These are phyloP conservation scores for Ananas comosus DNA, from an alignment of 176 grass and related monocot genomes.

Conservation along the genomic window DNA sequence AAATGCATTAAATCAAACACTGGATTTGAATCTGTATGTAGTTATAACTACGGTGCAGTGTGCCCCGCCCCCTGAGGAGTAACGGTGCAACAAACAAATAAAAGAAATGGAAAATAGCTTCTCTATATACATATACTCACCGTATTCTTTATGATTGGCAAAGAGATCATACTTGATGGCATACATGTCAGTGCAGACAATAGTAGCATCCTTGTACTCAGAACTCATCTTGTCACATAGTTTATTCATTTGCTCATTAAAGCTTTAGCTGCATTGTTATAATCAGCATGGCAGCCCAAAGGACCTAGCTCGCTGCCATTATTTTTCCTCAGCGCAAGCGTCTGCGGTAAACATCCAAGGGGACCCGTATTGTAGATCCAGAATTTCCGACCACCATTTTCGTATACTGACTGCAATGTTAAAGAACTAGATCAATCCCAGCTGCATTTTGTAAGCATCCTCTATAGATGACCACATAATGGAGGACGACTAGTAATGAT, in stretches of 20 bases:
- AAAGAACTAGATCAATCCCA: neutral
- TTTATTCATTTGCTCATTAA: constrained; percentile 45
- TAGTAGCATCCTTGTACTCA: constrained; percentile 43
- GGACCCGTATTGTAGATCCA: constrained; percentile 72
- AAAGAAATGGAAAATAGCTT: neutral
- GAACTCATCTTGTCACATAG: constrained; percentile 39
- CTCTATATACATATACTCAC: constrained; percentile 20
- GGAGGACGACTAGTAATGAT: too few relatives aligned
- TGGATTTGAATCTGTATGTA: too few relatives aligned
- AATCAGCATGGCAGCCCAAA: constrained; percentile 63
- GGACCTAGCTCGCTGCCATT: constrained; percentile 40
- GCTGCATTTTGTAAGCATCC: neutral
- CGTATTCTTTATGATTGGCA: constrained; percentile 55
- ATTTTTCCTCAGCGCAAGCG: constrained; percentile 49
- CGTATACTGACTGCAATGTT: constrained; percentile 43
- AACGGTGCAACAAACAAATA: too few relatives aligned
- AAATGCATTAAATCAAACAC: too few relatives aligned
- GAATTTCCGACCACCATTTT: constrained; percentile 50
- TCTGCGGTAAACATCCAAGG: constrained; percentile 80
- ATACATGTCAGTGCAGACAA: constrained; percentile 70
- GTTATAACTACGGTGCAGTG: too few relatives aligned
- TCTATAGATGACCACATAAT: neutral
- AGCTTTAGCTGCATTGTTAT: constrained; percentile 55
- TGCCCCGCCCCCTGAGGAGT: too few relatives aligned
- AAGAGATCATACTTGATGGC: constrained; percentile 76